phyloP scores from a whole-genome alignment of 139 green algal species.

The Zygnema cylindricum region DNA sequence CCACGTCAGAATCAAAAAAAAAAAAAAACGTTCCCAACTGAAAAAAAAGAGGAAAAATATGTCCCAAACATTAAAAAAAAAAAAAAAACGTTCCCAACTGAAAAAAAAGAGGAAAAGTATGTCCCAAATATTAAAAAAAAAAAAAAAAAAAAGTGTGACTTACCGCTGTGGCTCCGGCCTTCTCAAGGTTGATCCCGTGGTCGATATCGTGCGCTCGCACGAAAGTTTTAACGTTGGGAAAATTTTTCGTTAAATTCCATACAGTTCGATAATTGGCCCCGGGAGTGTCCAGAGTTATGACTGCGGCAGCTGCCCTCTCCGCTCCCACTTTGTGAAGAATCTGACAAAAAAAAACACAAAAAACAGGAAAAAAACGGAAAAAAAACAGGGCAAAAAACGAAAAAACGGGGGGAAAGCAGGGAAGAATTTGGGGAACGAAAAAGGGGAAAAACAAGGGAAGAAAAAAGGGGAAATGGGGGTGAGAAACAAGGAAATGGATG shows the following conservation, averaged over 20 bases:
- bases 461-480: too few relatives aligned
- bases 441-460: too few relatives aligned
- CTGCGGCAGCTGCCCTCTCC: conserved; percentile 82
- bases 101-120: background rate
- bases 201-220: conserved; percentile 94
- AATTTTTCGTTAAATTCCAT: conserved; percentile 83
- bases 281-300: conserved; percentile 91
- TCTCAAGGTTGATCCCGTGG: conserved; percentile 94
- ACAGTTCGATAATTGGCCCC: conserved; percentile 76
- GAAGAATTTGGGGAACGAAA: too few relatives aligned
- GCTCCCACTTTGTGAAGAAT: conserved; percentile 83
- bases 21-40: conserved; percentile 7
- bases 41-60: background rate
- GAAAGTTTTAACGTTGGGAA: conserved; percentile 85
- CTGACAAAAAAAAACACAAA: conserved; percentile 18
- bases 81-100: conserved; percentile 11
- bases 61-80: background rate
- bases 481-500: too few relatives aligned
- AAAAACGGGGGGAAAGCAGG: too few relatives aligned
- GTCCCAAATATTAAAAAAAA: background rate
- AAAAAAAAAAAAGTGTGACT: too few relatives aligned
- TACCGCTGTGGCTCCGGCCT: conserved; percentile 87
- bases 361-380: conserved; percentile 10
- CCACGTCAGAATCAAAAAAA: background rate
- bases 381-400: too few relatives aligned